Percentiles rank a stretch among this genome's conserved stretches.
phyloP scores from a whole-genome alignment of 2,329 filamentous ascomycete genomes.

The Neonectria sp. region DNA sequence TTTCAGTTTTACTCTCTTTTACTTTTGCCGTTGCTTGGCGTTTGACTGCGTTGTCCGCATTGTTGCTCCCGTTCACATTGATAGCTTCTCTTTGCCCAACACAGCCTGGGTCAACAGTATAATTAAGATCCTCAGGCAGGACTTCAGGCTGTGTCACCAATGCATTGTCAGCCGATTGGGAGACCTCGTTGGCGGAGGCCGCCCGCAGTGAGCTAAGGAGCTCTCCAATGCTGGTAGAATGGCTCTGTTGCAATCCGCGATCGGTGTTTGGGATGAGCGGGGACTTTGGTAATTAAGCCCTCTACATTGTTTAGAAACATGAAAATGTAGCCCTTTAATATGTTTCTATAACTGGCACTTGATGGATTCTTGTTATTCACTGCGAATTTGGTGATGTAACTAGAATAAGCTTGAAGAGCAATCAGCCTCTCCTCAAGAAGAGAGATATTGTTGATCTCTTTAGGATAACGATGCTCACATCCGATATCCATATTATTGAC shows the following conservation, averaged over 20 bases:
- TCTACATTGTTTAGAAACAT: slow-evolving; percentile 26
- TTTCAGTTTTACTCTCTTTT: no score
- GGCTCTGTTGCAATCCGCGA: slow-evolving; percentile 9
- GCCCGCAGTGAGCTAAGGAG: not conserved
- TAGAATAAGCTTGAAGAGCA: slow-evolving; percentile 14
- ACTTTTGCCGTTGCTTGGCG: no score
- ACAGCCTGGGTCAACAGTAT: not conserved
- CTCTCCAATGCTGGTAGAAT: slow-evolving; percentile 8
- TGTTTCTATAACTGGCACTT: slow-evolving; percentile 23
- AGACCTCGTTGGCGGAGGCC: no score
- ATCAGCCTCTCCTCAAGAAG: slow-evolving; percentile 29
- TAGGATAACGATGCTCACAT: slow-evolving; percentile 5
- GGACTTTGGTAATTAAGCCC: slow-evolving; percentile 24
- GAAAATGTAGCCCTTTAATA: slow-evolving; percentile 21
- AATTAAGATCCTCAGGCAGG: not conserved
- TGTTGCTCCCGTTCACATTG: not conserved
- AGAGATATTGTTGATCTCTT: slow-evolving; percentile 16
- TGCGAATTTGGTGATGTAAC: slow-evolving; percentile 26
- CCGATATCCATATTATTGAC: slow-evolving; percentile 25
- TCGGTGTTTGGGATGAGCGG: slow-evolving; percentile 21
- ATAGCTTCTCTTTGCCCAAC: not conserved
- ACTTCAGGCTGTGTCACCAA: no score
- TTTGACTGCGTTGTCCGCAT: not conserved
- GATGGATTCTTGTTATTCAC: slow-evolving; percentile 23
- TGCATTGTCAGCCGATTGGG: not conserved